phyloP scores from a whole-genome alignment of 2,329 filamentous ascomycete species.

The Didymosphaeria variabile region DNA sequence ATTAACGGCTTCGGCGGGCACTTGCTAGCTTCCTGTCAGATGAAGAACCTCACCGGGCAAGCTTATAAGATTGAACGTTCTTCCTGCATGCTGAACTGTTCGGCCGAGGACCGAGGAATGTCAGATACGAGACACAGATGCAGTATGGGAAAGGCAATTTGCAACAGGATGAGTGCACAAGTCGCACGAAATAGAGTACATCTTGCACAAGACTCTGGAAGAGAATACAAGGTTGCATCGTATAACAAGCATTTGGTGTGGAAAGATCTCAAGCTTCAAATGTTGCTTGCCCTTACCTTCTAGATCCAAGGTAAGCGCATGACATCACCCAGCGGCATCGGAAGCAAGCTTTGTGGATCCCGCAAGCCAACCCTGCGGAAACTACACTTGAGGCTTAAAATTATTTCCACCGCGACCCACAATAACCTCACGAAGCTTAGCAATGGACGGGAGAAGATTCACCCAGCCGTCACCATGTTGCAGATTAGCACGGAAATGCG shows the following conservation, averaged over 20 bases:
- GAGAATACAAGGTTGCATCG: background rate
- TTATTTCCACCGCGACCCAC: conserved; percentile 7
- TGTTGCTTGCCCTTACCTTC: too few relatives aligned
- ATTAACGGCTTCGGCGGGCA: background rate
- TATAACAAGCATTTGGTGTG: background rate
- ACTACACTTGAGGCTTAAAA: conserved; percentile 4
- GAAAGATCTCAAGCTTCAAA: too few relatives aligned
- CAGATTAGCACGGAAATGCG: background rate
- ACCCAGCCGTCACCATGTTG: background rate
- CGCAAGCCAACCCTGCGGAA: background rate
- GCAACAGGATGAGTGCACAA: too few relatives aligned
- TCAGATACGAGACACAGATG: background rate
- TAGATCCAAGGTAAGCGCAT: background rate
- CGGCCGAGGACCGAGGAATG: background rate
- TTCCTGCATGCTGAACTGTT: background rate
- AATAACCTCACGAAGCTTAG: background rate
- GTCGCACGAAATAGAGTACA: background rate
- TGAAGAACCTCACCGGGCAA: background rate
- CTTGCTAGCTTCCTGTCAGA: background rate
- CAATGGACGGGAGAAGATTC: conserved; percentile 9
- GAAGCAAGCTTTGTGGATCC: background rate
- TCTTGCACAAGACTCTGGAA: background rate
- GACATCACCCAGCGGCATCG: background rate
- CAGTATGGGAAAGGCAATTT: too few relatives aligned
- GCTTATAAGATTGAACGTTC: background rate